phyloP scores from a whole-genome alignment of 768 basidiomycete species.

The Tephrocybe rancida region DNA sequence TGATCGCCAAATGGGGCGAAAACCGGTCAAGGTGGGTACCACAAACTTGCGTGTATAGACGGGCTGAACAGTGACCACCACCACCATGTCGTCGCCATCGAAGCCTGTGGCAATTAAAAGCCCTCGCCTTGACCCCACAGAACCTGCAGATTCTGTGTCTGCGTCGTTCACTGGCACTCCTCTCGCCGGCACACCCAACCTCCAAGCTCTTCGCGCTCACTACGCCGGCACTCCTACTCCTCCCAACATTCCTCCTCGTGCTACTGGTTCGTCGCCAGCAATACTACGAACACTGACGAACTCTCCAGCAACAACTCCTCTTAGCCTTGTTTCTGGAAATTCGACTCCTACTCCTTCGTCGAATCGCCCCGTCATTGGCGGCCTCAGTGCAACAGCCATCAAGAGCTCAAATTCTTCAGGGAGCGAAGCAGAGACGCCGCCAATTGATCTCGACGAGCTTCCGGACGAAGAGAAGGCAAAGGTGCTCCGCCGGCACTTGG shows the following conservation, averaged over 20 bases:
- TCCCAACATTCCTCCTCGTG: slow-evolving; percentile 56
- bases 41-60: background rate
- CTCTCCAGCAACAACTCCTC: background rate
- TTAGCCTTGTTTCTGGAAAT: background rate
- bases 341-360: slow-evolving; percentile 16
- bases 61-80: too few species aligned
- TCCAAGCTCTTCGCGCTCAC: slow-evolving; percentile 65
- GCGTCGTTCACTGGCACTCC: slow-evolving; percentile 31
- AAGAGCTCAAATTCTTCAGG: slow-evolving; percentile 24
- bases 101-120: slow-evolving; percentile 54
- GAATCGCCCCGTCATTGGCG: slow-evolving; percentile 27
- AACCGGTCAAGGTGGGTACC: slow-evolving; percentile 7
- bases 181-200: slow-evolving; percentile 62
- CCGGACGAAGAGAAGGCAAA: slow-evolving; percentile 84
- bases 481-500: slow-evolving; percentile 79
- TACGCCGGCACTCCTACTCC: slow-evolving; percentile 60
- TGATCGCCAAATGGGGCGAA: slow-evolving; percentile 8
- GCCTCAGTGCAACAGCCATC: slow-evolving; percentile 35
- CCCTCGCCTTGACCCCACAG: slow-evolving; percentile 22
- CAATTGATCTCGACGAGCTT: slow-evolving; percentile 56
- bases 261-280: slow-evolving; percentile 1
- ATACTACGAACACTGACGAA: background rate
- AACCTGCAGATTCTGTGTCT: slow-evolving; percentile 18
- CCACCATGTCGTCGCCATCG: slow-evolving; percentile 56
- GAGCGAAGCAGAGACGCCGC: slow-evolving; percentile 31